Conservation (phyloP, 306 rosid genomes). For the Castanea sativa region DNA sequence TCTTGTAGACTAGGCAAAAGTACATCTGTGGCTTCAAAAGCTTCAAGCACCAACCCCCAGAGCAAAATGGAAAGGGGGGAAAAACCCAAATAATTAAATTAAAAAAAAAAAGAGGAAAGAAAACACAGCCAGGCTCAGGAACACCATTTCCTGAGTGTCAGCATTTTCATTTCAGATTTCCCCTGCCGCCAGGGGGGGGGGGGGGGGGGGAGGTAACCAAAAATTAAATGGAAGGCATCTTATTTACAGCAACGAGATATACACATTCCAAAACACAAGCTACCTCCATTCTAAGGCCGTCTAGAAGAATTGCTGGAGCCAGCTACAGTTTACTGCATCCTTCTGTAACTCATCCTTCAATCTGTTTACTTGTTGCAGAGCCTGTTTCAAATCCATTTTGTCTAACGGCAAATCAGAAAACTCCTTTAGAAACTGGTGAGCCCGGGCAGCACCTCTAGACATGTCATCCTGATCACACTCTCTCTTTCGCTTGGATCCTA, state of each 20-base stretch:
- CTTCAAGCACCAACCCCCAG: not conserved
- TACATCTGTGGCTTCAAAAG: not conserved
- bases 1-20: not conserved
- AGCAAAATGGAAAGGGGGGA: not conserved
- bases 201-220: not conserved
- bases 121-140: not conserved
- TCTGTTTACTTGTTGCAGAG: constrained; percentile 51
- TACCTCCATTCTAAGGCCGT: constrained; percentile 3
- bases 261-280: constrained; percentile 25
- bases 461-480: constrained; percentile 57
- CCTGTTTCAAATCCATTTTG: constrained; percentile 66
- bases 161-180: not conserved
- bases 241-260: constrained; percentile 25
- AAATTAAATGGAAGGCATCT: constrained; percentile 14
- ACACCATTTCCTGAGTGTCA: not conserved
- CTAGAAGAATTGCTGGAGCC: constrained; percentile 82
- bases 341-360: constrained; percentile 66
- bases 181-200: too few relatives aligned
- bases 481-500: constrained; percentile 72
- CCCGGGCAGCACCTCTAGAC: constrained; percentile 69
- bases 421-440: constrained; percentile 64
- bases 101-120: not conserved
- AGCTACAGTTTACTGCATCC: constrained; percentile 60
- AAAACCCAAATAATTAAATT: too few relatives aligned
- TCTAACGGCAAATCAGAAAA: constrained; percentile 73